phyloP scores from a whole-genome alignment of 805 yeast species.

The Metschnikowia chrysomelidarum region DNA sequence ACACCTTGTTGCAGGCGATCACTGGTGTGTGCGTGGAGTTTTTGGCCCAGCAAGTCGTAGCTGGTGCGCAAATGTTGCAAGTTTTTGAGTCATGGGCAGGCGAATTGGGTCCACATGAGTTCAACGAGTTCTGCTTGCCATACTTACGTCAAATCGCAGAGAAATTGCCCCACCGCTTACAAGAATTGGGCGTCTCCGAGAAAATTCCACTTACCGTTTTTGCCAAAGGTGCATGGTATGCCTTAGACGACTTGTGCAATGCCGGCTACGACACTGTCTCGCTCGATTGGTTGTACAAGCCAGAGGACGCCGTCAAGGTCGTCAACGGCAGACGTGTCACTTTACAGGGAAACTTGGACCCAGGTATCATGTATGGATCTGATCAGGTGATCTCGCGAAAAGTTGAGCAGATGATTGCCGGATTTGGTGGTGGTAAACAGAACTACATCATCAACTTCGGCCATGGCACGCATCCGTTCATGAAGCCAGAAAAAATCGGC shows the following conservation, averaged over 20 bases:
- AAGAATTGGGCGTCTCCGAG: slow-evolving; percentile 68
- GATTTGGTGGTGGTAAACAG: slow-evolving; percentile 92
- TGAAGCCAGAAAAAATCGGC: slow-evolving; percentile 87
- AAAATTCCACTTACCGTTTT: slow-evolving; percentile 84
- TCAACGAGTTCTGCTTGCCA: slow-evolving; percentile 84
- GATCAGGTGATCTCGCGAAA: slow-evolving; percentile 75
- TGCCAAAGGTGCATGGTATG: slow-evolving; percentile 97
- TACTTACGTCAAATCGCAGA: slow-evolving; percentile 74
- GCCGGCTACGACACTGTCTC: slow-evolving; percentile 87
- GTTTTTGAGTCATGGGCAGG: slow-evolving; percentile 99
- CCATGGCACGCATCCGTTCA: slow-evolving; percentile 97
- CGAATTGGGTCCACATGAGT: slow-evolving; percentile 88
- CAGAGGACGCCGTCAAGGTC: slow-evolving; percentile 76
- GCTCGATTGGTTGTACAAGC: slow-evolving; percentile 87
- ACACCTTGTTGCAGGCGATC: slow-evolving; percentile 66
- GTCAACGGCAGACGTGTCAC: slow-evolving; percentile 71
- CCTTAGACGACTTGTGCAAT: slow-evolving; percentile 78
- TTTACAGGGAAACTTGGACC: slow-evolving; percentile 94
- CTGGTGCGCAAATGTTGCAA: slow-evolving; percentile 98
- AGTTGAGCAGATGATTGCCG: slow-evolving; percentile 83
- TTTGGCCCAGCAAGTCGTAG: slow-evolving; percentile 89
- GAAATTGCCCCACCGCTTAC: slow-evolving; percentile 64
- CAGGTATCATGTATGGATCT: slow-evolving; percentile 91
- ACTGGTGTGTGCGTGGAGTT: slow-evolving; percentile 91
- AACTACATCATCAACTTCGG: slow-evolving; percentile 94